Evolutionary conservation across 306 rosid genomes (phyloP).

Genomic region (Medicago truncatula): DNA sequence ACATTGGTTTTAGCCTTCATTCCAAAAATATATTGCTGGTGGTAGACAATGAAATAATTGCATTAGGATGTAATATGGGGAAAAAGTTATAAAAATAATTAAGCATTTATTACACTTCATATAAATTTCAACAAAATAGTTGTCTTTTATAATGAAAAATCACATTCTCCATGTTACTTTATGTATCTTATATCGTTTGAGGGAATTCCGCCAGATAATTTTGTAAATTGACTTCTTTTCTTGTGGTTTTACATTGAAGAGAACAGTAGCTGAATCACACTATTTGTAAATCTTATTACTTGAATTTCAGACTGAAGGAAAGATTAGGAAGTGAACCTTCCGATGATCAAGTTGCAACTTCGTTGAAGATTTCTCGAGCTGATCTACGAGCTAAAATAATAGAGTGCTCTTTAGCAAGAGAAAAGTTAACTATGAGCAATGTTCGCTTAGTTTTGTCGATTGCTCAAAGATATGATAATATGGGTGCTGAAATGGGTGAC

Average conservation of each 20-base stretch:
- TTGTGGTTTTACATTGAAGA: slow-evolving; percentile 31
- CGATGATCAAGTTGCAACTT: slow-evolving; percentile 78
- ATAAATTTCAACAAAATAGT: too few relatives aligned
- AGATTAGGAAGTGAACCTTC: slow-evolving; percentile 91
- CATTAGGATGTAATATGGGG: too few relatives aligned
- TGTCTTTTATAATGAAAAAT: too few relatives aligned
- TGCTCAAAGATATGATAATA: slow-evolving; percentile 90
- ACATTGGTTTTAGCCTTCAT: too few relatives aligned
- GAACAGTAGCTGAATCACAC: slow-evolving; percentile 1
- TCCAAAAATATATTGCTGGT: too few relatives aligned
- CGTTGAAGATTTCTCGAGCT: slow-evolving; percentile 74
- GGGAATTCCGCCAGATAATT: slow-evolving; percentile 28
- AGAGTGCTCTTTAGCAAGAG: slow-evolving; percentile 85
- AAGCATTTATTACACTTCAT: too few relatives aligned
- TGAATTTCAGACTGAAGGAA: slow-evolving; percentile 72
- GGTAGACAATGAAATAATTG: too few relatives aligned
- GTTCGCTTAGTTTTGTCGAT: slow-evolving; percentile 92
- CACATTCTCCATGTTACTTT: slow-evolving; percentile 3
- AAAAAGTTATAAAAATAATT: too few relatives aligned
- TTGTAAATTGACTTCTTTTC: slow-evolving; percentile 26
- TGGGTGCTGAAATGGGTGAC: slow-evolving; percentile 96
- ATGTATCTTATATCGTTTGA: slow-evolving; percentile 2
- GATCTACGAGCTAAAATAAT: slow-evolving; percentile 66
- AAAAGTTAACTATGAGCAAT: slow-evolving; percentile 92
- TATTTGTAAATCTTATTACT: slow-evolving; percentile 33